Base-by-base conservation (phyloP, 2,329 filamentous ascomycete species). In the Pseudogymnoascus sp. region DNA sequence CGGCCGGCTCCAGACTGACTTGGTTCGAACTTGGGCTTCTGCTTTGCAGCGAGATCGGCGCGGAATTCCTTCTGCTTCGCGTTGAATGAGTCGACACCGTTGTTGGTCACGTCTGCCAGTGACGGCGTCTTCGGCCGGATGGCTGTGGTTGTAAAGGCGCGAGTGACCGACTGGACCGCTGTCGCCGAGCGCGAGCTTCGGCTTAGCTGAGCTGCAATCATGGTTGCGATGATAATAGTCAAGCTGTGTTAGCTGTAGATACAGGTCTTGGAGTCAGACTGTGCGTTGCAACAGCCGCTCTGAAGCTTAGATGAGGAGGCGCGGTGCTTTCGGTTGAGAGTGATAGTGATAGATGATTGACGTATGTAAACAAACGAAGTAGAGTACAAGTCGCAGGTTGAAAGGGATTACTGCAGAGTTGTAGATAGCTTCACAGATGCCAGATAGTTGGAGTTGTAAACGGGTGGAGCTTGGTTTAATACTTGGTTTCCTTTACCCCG, bases 61-160 rank as follows among this genome's bases (percentile, higher is more conserved):
- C 95, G 89, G 79, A 97, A 97, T 72, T 87, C 83, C 77, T 88
- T 88, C 79, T 96, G 93, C 77, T 89, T 91, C 72, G 82, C 79
- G 74, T 90, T 91, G 82, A 97, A 99, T 63, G 83, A 80, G 62
- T 87, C 81, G 68, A 90, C 87, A 66, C 85, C 85, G 66, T 89
- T 81, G 59, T 88, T 84, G 53, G 82, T 88, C 80, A 99, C 86
- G 77, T 99, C 93, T 74, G 90, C 88, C 68, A 99, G 84, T 38
- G 89, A 86, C n/a, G 95, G 95, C 18, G 86, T 76, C 75, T 64
- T 74, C 71, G 67, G 71, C 68, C 74, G 71, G 67, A 74, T 66
- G 64, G 80, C 75, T 64, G 85, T 84, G 63, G 83, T 82, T 73
- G 80, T 80, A 72, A 90, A 83, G 69, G 84, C 77, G 70, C 56